Evolutionary conservation across 768 basidiomycete species (phyloP), one percentile per base, ranked within the genome.

Genomic region (Hypholoma fasciculare): DNA sequence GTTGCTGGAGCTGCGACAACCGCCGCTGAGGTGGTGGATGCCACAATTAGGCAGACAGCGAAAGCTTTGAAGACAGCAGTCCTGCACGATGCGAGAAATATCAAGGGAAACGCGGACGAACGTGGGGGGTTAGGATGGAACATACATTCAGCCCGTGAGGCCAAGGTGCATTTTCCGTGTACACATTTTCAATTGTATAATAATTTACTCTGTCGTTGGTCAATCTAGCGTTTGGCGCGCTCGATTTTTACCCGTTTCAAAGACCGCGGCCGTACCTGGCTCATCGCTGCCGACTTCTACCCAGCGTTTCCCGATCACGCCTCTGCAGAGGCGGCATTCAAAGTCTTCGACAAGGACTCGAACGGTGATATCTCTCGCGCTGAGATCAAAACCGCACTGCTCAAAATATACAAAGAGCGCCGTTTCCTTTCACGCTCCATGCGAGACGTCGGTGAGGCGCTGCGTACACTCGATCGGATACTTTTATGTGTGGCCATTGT

Each of bases 371-470:
- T 92, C 55, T 85, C 87, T 13, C 83, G 85, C 38, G 76, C 82
- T n/a, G 90, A 93, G 70, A 81, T 93, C 67, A 92, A 90, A 72
- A 75, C 81, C 26, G 81, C 80, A 27, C 67, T 91, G 23, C 71
- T 91, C 59, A 85, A 81, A 66, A 79, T 89, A 12, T 93, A 92
- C 77, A 89, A 87, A 68, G 90, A 93, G 67, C 85, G 90, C 1
- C 81, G 89, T 20, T 86, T 86, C 74, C 76, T 93, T 26, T 86
- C 85, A 42, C 83, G 87, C 52, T 87, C 87, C 23, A 87, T 92
- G 83, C 87, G 84, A 49, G 90, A 92, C 67, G 89, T 89, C 48
- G 78, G 85, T 9, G 79, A 75, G 38, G 90, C 90, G 27, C 76
- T 92, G 44, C 77, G 70, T 63, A 87, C 85, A 7, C 77, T 92